These are phyloP conservation scores for Mycena albidolilacea DNA, from an alignment of 768 basidiomycete genomes.

Conservation along the genomic window DNA sequence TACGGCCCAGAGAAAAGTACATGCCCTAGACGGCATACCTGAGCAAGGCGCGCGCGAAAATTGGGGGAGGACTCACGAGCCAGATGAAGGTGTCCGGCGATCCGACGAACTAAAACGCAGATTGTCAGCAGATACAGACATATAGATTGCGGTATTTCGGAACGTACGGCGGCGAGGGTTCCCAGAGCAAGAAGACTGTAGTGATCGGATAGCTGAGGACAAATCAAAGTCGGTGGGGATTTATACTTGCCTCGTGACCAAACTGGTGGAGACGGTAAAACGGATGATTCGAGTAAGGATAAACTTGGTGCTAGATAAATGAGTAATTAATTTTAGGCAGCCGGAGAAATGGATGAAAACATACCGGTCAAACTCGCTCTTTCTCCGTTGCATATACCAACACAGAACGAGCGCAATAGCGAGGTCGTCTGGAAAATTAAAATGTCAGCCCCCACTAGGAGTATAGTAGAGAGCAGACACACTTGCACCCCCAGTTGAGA, in stretches of 20 bases:
- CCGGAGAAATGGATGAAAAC: background rate
- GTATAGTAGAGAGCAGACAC: background rate
- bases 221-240: background rate
- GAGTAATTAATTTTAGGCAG: background rate
- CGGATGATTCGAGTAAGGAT: slow-evolving; percentile 32
- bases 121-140: background rate
- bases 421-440: slow-evolving; percentile 26
- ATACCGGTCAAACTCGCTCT: slow-evolving; percentile 13
- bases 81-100: slow-evolving; percentile 4
- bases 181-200: slow-evolving; percentile 33
- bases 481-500: slow-evolving; percentile 25
- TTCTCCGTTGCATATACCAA: slow-evolving; percentile 31
- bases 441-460: background rate
- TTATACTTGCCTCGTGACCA: slow-evolving; percentile 27
- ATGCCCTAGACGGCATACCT: slow-evolving; percentile 28
- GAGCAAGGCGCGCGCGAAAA: background rate
- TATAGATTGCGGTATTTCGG: background rate
- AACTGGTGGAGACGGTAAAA: slow-evolving; percentile 34
- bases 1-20: slow-evolving; percentile 40
- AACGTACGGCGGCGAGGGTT: slow-evolving; percentile 31
- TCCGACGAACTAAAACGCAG: slow-evolving; percentile 1
- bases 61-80: slow-evolving; percentile 7
- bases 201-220: background rate
- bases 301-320: slow-evolving; percentile 17
- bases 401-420: slow-evolving; percentile 34